Conservation (phyloP, 345 rosid genomes). For the Garcia nutans region DNA sequence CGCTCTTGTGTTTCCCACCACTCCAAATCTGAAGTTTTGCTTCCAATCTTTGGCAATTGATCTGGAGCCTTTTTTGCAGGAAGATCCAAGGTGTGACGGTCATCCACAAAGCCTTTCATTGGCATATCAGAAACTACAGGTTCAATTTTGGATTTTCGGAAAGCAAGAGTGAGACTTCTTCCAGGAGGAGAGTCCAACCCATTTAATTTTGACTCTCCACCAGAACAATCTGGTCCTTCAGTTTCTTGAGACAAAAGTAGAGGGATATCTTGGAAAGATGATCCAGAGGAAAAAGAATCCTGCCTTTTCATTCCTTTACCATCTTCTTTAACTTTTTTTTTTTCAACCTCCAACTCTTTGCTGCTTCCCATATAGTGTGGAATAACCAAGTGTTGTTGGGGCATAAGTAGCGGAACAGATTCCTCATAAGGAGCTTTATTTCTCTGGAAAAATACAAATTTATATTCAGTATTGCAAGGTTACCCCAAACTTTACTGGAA, state of each 20-base stretch:
- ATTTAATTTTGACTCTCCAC: slow-evolving; percentile 42
- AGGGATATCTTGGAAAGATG: slow-evolving; percentile 87
- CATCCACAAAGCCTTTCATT: slow-evolving; percentile 90
- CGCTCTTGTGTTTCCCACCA: slow-evolving; percentile 97
- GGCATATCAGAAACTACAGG: slow-evolving; percentile 56
- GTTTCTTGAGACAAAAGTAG: slow-evolving; percentile 88
- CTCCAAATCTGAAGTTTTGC: slow-evolving; percentile 48
- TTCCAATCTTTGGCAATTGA: slow-evolving; percentile 33
- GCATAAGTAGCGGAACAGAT: slow-evolving; percentile 93
- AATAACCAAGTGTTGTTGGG: slow-evolving; percentile 98
- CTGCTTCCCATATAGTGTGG: slow-evolving; percentile 88
- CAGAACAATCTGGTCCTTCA: slow-evolving; percentile 47
- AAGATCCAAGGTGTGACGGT: slow-evolving; percentile 40
- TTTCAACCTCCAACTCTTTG: slow-evolving; percentile 46
- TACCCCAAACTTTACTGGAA: neutral
- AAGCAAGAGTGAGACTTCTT: slow-evolving; percentile 55
- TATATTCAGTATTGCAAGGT: slow-evolving; percentile 6
- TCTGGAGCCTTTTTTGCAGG: slow-evolving; percentile 32
- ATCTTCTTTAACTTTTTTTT: slow-evolving; percentile 44
- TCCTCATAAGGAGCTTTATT: slow-evolving; percentile 95
- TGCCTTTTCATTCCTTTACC: slow-evolving; percentile 49
- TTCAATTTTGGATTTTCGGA: slow-evolving; percentile 59
- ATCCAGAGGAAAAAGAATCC: slow-evolving; percentile 74
- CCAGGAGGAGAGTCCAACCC: slow-evolving; percentile 33
- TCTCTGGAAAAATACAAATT: slow-evolving; percentile 50